Evolutionary conservation across 2,329 filamentous ascomycete species (phyloP).

Genomic region (Aspergillus luchuensis): DNA sequence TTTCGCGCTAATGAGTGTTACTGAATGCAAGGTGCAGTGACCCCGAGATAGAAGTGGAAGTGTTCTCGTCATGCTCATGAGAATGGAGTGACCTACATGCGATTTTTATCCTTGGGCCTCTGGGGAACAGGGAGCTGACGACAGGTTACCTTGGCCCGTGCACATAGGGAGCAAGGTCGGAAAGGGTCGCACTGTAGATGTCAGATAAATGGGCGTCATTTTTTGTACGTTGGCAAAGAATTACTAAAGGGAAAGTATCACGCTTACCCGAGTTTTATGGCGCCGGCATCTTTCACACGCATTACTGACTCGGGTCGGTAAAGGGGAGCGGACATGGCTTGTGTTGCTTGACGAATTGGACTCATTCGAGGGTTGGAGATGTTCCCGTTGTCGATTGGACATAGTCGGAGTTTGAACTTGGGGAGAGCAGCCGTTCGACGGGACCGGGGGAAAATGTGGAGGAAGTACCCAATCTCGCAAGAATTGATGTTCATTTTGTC

Average conservation of each 20-base stretch:
- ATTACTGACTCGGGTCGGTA: conserved; percentile 31
- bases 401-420: too few relatives aligned
- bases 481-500: too few relatives aligned
- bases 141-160: conserved; percentile 31
- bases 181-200: conserved; percentile 35
- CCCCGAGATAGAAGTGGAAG: not conserved
- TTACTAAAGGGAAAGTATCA: too few relatives aligned
- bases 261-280: conserved; percentile 34
- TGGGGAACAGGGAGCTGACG: conserved; percentile 9
- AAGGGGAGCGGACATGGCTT: too few relatives aligned
- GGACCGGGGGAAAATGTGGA: too few relatives aligned
- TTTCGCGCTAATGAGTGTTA: too few relatives aligned
- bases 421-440: too few relatives aligned
- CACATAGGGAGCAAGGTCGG: conserved; percentile 38
- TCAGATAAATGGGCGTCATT: not conserved
- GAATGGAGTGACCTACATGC: conserved; percentile 14
- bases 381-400: too few relatives aligned
- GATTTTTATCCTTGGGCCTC: conserved; percentile 7
- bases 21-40: not conserved
- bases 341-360: too few relatives aligned
- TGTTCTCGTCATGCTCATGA: not conserved
- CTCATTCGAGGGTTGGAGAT: too few relatives aligned
- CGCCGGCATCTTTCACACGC: conserved; percentile 35
- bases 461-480: too few relatives aligned
- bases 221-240: not conserved